These are phyloP conservation scores for Nakataea oryzae DNA, from an alignment of 2,329 filamentous ascomycete genomes.

Conservation along the genomic window DNA sequence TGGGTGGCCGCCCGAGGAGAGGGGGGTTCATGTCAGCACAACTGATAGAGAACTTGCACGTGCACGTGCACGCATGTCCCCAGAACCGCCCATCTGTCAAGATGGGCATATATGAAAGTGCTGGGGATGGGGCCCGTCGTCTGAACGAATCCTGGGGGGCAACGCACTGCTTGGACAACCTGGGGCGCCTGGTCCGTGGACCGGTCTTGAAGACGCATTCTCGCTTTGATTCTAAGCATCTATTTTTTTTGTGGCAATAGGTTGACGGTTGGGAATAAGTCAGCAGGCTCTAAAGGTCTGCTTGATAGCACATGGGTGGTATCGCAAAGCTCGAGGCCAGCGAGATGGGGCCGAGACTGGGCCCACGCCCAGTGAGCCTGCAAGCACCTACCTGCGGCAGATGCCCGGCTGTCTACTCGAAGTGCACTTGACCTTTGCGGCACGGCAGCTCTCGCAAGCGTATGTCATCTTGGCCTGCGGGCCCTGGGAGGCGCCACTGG, in stretches of 20 bases:
- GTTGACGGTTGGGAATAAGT: not conserved
- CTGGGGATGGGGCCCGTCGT: not conserved
- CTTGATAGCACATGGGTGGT: not conserved
- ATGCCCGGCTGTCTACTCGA: constrained; percentile 33
- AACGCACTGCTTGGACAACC: constrained; percentile 29
- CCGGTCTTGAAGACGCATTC: constrained; percentile 42
- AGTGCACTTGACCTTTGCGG: constrained; percentile 42
- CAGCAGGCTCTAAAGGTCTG: not conserved
- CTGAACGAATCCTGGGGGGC: no score
- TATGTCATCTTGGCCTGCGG: constrained; percentile 24
- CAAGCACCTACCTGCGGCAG: constrained; percentile 34
- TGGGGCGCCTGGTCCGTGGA: constrained; percentile 36
- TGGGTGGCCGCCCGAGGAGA: not conserved
- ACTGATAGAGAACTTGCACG: not conserved
- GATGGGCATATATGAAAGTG: not conserved
- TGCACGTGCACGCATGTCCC: not conserved
- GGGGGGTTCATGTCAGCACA: not conserved
- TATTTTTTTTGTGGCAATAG: constrained; percentile 15
- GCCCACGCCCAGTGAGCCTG: not conserved
- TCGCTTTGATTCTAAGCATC: constrained; percentile 40
- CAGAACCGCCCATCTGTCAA: not conserved
- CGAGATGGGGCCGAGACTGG: no score
- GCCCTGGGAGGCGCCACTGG: constrained; percentile 7
- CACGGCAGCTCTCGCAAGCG: constrained; percentile 43
- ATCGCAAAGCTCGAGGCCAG: no score